A percentile compares a stretch with the other conserved stretches of the same genome.
Evolutionary conservation across 2,329 filamentous ascomycete genomes (phyloP).

Genomic region (Ophiocordyceps polyrhachis-furcata): DNA sequence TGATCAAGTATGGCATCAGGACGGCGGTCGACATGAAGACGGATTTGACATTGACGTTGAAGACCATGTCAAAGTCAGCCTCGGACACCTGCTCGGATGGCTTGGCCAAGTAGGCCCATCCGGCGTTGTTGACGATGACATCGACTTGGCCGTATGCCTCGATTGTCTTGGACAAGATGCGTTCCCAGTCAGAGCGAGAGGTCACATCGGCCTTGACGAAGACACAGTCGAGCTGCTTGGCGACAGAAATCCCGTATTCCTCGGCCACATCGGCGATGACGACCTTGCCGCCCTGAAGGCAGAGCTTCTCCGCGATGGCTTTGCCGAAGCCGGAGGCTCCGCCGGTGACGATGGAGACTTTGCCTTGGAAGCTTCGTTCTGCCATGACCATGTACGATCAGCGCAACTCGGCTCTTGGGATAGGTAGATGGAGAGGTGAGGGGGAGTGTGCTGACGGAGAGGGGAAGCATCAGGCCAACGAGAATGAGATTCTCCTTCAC

Average conservation of each 20-base stretch:
- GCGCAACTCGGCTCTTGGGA: not conserved
- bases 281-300: conserved; percentile 39
- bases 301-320: conserved; percentile 40
- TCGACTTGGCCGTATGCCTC: conserved; percentile 32
- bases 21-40: conserved; percentile 42
- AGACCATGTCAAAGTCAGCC: conserved; percentile 45
- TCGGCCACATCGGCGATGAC: conserved; percentile 43
- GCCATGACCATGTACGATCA: conserved; percentile 4
- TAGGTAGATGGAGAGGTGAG: not conserved
- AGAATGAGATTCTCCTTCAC: not conserved
- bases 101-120: conserved; percentile 40
- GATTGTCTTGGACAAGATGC: conserved; percentile 24
- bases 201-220: conserved; percentile 32
- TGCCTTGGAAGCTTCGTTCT: conserved; percentile 18
- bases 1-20: conserved; percentile 40
- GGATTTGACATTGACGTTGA: conserved; percentile 50
- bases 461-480: not conserved
- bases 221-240: conserved; percentile 21
- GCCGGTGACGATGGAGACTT: conserved; percentile 28
- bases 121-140: conserved; percentile 40
- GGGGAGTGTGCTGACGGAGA: not conserved
- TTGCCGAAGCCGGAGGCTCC: conserved; percentile 46
- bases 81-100: conserved; percentile 45
- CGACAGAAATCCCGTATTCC: conserved; percentile 28
- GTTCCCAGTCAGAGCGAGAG: conserved; percentile 31